Base-by-base conservation (phyloP, 768 basidiomycete species). In the Phlegmacium glaucopus region DNA sequence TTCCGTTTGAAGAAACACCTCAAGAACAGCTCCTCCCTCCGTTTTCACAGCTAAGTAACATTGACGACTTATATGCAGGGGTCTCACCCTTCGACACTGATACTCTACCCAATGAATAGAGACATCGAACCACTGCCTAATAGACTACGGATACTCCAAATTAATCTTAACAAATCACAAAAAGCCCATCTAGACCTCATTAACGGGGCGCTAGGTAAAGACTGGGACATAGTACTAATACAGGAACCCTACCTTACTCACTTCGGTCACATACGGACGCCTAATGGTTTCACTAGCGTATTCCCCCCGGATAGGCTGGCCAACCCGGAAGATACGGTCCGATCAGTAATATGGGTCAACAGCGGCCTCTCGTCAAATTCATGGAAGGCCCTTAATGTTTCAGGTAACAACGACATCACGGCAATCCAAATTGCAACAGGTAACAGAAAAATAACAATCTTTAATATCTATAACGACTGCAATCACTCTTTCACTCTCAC, bases 131-230 rank as follows among this genome's bases (percentile, higher is more conserved):
- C 30, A 32, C 8, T 13, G 30, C 30, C 30, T 8, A 16, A 43
- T 16, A 45, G 36, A 35, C 26, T 45, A 37, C 13, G 44, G 8
- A 35, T 45, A 0, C 34, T 45, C 1, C 44, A 45, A 11, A n/a
- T 38, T 6, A 45, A 45, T 11, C 35, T 45, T 6, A 45, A 45
- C 44, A 45, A 45, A 7, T 45, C 44, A 1, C 13, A n/a, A 8
- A 36, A 37, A 16, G 44, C 44, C 4, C 44, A 45, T 9, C 35
- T 17, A 2, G 44, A 45, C 11, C 35, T 45, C 18, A 22, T 36
- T 35, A 36, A 45, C 34, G 6, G 4, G 2, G 17, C 12, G 2
- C 36, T 37, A 15, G 16, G 22, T 5, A 13, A 36, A 4, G 3
- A 22, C 2, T 45, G 30, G 32, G 44, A 45, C 44, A 37, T n/a